These are phyloP conservation scores for Thuidium tamariscinum DNA, from an alignment of 225 moss, liverwort and hornwort species.

Conservation along the genomic window DNA sequence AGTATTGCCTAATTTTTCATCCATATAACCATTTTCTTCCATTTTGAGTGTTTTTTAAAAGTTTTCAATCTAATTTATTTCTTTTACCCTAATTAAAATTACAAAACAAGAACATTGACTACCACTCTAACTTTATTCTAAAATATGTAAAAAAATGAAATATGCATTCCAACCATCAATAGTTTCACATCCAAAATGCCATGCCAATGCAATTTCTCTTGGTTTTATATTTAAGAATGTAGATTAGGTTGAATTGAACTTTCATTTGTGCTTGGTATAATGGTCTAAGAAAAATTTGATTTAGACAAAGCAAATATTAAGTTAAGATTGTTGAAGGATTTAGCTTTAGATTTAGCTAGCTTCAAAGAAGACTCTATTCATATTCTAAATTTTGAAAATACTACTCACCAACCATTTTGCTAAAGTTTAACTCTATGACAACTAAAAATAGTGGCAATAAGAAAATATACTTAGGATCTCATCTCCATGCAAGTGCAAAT, in stretches of 20 bases:
- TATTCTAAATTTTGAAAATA: too few species aligned
- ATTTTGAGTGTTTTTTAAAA: too few species aligned
- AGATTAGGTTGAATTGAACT: rapidly evolving
- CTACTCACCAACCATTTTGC: too few species aligned
- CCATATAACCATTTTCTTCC: neutral
- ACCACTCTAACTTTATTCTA: neutral
- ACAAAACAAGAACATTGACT: neutral
- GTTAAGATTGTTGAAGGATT: rapidly evolving
- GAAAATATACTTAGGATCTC: rapidly evolving
- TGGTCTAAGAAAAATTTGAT: neutral
- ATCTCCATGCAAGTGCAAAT: too few species aligned
- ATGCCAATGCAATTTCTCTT: rapidly evolving
- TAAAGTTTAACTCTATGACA: neutral
- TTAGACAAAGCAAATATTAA: neutral
- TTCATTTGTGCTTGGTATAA: rapidly evolving
- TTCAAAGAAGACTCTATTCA: rapidly evolving
- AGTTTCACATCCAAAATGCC: too few species aligned
- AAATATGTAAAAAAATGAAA: too few species aligned
- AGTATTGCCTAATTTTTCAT: neutral
- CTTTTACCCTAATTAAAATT: neutral
- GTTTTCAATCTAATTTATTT: neutral
- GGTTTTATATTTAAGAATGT: neutral
- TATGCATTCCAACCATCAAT: rapidly evolving
- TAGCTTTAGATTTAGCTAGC: rapidly evolving
- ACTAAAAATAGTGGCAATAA: too few species aligned